Percentiles rank a stretch among this genome's conserved stretches.
phyloP scores from a whole-genome alignment of 306 rosid genomes.

The Datisca glomerata region DNA sequence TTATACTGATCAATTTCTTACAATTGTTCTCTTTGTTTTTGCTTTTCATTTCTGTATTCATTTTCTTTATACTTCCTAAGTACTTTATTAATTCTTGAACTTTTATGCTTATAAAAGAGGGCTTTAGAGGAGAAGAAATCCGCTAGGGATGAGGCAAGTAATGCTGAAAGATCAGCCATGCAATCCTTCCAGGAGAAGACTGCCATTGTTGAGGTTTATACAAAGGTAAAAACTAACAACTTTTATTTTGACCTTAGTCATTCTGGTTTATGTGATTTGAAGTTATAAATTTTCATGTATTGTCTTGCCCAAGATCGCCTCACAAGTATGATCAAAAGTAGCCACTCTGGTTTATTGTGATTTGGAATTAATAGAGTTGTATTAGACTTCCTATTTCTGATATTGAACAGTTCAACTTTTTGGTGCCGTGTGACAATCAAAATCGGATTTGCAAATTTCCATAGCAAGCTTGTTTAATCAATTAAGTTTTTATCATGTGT shows the following conservation, averaged over 20 bases:
- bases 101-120: conserved; percentile 33
- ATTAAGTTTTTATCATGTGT: too few species aligned
- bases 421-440: too few species aligned
- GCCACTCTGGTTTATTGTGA: too few species aligned
- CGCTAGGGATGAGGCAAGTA: conserved; percentile 62
- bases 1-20: too few species aligned
- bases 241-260: neutral
- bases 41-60: neutral
- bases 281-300: neutral
- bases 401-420: too few species aligned
- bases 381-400: too few species aligned
- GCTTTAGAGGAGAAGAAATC: conserved; percentile 69
- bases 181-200: conserved; percentile 64
- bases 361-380: too few species aligned
- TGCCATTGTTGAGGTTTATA: conserved; percentile 47
- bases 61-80: neutral
- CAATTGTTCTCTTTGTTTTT: too few species aligned
- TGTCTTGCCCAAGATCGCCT: too few species aligned
- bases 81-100: conserved; percentile 6
- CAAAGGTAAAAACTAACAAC: conserved; percentile 43
- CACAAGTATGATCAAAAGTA: too few species aligned
- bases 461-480: too few species aligned
- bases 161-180: conserved; percentile 63
- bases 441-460: too few species aligned
- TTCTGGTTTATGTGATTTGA: neutral